Base-by-base conservation (phyloP, 140 eudicot species). In the Senecio squalidus region DNA sequence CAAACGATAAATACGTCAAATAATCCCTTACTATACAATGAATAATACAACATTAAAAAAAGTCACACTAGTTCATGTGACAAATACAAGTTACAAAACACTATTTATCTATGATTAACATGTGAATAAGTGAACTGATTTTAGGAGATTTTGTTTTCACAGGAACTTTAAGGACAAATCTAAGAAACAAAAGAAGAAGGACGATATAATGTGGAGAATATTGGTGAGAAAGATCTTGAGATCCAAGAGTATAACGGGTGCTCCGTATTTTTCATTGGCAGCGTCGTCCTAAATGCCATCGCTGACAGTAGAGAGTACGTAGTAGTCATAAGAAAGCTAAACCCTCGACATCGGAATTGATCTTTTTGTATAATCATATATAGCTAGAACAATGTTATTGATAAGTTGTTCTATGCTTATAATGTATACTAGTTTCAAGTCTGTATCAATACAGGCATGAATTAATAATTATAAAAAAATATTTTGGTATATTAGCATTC, bases 161-260 rank as follows among this genome's bases (percentile, higher is more conserved):
- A 91, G 96, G 81, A 84, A 64, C 33, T 82, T 88, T 40, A 82
- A 82, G 73, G 79, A 80, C 30, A 77, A 66, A 57, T 72, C 69
- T 13, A 73, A 24, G 73, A 76, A 46, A 60, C 80, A 44, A 44
- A 80, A 68, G 77, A 93, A 88, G 82, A 92, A 93, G 73, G 95
- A 84, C 5, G 95, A 82, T 41, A 77, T 88, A 49, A 93, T 69
- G 78, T 84, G 96, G 99, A 88, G 82, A 64, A 82, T 80, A 46
- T 74, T 93, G 76, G 99, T 85, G 74, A 84, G 77, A 60, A 93
- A 88, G 82, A 82, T 93, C 68, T 62, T 75, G 76, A 84, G 96
- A 72, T 72, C 95, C 1, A 93, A 78, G 72, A 93, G 99, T 52
- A 84, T 93, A 60, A 68, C 95, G 3, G 99, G 96, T 60, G 93